These are phyloP conservation scores for Podaxis sp. DNA, from an alignment of 768 basidiomycete species.

Conservation along the genomic window DNA sequence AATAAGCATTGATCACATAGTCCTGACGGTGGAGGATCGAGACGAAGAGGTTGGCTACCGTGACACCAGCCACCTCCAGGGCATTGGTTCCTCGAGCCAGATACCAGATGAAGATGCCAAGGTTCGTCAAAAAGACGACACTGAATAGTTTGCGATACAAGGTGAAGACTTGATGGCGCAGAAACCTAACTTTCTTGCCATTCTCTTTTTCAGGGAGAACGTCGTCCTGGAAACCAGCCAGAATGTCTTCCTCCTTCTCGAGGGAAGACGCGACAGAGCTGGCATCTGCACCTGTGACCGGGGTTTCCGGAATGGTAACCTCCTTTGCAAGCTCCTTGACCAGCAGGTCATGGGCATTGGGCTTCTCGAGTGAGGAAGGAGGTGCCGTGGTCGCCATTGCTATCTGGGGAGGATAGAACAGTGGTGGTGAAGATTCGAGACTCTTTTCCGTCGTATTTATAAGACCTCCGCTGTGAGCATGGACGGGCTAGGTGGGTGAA, in stretches of 20 bases:
- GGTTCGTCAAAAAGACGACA: slow-evolving; percentile 46
- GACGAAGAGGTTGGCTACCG: slow-evolving; percentile 39
- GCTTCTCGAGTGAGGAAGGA: neutral
- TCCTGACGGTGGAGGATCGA: slow-evolving; percentile 42
- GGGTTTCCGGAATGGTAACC: neutral
- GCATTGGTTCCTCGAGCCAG: slow-evolving; percentile 28
- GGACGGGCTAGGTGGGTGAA: neutral
- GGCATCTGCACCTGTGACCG: neutral
- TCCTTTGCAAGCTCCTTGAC: slow-evolving; percentile 1
- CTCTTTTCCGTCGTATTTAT: neutral
- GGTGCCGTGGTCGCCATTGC: neutral
- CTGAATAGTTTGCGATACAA: slow-evolving; percentile 51
- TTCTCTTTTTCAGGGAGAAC: slow-evolving; percentile 4
- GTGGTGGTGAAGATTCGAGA: neutral
- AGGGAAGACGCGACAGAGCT: neutral
- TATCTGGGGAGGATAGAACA: neutral
- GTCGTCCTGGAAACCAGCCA: slow-evolving; percentile 5
- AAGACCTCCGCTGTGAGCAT: neutral
- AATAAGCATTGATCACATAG: slow-evolving; percentile 50
- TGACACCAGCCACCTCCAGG: slow-evolving; percentile 35
- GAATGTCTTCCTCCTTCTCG: neutral
- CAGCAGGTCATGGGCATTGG: neutral
- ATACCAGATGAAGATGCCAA: slow-evolving; percentile 41
- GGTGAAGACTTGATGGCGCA: slow-evolving; percentile 24
- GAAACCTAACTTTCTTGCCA: neutral